Evolutionary conservation across 2,329 filamentous ascomycete species (phyloP), one percentile per base, ranked within the genome.

Genomic region (Trichoderma pleuroti): DNA sequence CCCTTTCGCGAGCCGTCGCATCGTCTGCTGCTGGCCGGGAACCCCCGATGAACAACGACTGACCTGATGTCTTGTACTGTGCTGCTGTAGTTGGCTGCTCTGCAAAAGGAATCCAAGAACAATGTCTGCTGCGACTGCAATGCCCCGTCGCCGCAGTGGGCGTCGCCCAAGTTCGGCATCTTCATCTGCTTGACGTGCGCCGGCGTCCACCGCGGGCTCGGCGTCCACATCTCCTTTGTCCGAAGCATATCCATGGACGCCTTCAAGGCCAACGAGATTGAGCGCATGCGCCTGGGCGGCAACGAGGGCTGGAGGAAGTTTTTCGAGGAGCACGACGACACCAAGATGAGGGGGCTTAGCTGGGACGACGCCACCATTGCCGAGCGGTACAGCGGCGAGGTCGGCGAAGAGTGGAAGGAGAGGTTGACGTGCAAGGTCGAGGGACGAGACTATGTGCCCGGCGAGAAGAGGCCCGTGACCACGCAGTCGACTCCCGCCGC

Each of bases 131-230:
- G 94, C 84, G 96, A 99, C 84, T 99, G 96, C 86, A 91, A 91
- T 79, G 95, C 96, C 57, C 95, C 96, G 26, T 97, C 93, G 76
- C 96, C 96, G 73, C 96, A 99, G 91, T 99, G 96, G 96, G 95
- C 96, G 76, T 87, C 94, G 46, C 96, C 96, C 74, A 99, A 99
- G 83, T 97, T 99, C 80, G 95, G 95, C 79, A 93, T 97, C 81
- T 99, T 99, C 85, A 98, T 99, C 86, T 99, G 96, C 83, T 90
- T 99, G 66, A 93, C 92, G 74, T 99, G 96, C 85, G 95, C 94
- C 39, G 96, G 96, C 76, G 93, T 96, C 67, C 96, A 99, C 83
- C 92, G 96, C 73, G 94, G 94, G 4, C 89, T 99, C 34, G 96
- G 96, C 72, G 96, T 99, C 42, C 96, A 99, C 85, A 97, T 99